Percentiles rank a stretch among this genome's conserved stretches.
Evolutionary conservation across 2,329 filamentous ascomycete species (phyloP).

Genomic region (Raffaelea albimanens): DNA sequence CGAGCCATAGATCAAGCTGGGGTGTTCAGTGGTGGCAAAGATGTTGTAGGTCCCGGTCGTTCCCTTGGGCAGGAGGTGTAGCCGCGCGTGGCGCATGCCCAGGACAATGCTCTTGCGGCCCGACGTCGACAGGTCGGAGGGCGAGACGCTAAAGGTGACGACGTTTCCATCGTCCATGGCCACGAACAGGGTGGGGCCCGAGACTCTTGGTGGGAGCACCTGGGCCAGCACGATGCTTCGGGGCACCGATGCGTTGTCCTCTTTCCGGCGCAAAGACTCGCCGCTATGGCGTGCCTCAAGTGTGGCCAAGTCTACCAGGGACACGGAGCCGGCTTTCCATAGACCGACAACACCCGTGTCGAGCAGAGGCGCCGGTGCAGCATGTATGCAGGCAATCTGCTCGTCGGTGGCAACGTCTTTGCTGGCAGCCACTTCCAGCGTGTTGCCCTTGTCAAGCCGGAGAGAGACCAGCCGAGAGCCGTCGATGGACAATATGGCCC

Average conservation of each 20-base stretch:
- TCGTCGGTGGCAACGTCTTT: constrained; percentile 56
- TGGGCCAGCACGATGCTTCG: constrained; percentile 73
- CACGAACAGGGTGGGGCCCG: constrained; percentile 69
- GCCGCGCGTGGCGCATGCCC: constrained; percentile 73
- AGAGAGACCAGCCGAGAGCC: constrained; percentile 66
- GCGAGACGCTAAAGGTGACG: constrained; percentile 67
- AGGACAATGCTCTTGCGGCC: constrained; percentile 73
- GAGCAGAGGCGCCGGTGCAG: constrained; percentile 49
- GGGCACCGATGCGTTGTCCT: constrained; percentile 64
- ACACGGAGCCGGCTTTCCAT: constrained; percentile 74
- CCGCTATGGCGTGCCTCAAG: constrained; percentile 54
- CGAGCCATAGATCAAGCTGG: constrained; percentile 77
- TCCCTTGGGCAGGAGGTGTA: constrained; percentile 65
- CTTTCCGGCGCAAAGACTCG: constrained; percentile 47
- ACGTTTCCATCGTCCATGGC: constrained; percentile 91
- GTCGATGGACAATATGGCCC: constrained; percentile 64
- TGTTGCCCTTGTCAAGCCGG: constrained; percentile 35
- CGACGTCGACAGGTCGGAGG: constrained; percentile 51
- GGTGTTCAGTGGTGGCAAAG: constrained; percentile 89
- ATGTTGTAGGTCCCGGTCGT: constrained; percentile 60
- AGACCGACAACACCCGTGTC: constrained; percentile 73
- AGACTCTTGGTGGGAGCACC: constrained; percentile 51
- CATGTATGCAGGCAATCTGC: constrained; percentile 77
- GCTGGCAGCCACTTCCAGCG: constrained; percentile 43
- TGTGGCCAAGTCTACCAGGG: constrained; percentile 59